Conservation (phyloP, 73 alveolate genomes). For the Paramecium pentaurelia region DNA sequence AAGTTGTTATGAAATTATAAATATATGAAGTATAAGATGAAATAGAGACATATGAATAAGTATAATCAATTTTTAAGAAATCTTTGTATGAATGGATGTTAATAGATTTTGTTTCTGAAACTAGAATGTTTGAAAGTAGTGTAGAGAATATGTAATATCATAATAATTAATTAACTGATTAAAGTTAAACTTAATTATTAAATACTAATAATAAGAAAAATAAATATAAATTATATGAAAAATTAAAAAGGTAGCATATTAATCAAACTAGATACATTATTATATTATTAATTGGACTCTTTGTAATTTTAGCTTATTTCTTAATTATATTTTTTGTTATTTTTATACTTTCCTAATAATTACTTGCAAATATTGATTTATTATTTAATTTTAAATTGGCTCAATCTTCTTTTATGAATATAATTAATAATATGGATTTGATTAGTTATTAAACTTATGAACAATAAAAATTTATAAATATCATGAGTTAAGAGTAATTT, state of each 20-base stretch:
- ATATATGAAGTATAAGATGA: background rate
- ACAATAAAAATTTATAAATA: background rate
- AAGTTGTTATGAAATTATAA: background rate
- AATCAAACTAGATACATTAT: background rate
- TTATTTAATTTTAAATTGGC: background rate
- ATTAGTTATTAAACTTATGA: background rate
- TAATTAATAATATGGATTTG: background rate
- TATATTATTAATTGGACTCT: background rate
- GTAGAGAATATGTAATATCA: background rate
- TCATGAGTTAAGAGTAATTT: background rate
- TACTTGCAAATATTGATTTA: background rate
- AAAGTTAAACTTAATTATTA: background rate
- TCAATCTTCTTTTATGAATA: background rate
- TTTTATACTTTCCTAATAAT: background rate
- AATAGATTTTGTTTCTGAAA: background rate
- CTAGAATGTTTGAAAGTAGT: slow-evolving; percentile 1
- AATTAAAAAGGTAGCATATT: background rate
- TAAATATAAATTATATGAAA: background rate
- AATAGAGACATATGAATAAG: background rate
- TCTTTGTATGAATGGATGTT: slow-evolving; percentile 27
- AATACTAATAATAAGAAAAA: background rate
- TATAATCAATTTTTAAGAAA: background rate
- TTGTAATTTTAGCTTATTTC: background rate
- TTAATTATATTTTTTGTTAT: slow-evolving; percentile 6
- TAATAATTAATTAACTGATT: background rate